Evolutionary conservation across 1,139 yeast genomes (phyloP).

Genomic region (Taiozyma onychis): DNA sequence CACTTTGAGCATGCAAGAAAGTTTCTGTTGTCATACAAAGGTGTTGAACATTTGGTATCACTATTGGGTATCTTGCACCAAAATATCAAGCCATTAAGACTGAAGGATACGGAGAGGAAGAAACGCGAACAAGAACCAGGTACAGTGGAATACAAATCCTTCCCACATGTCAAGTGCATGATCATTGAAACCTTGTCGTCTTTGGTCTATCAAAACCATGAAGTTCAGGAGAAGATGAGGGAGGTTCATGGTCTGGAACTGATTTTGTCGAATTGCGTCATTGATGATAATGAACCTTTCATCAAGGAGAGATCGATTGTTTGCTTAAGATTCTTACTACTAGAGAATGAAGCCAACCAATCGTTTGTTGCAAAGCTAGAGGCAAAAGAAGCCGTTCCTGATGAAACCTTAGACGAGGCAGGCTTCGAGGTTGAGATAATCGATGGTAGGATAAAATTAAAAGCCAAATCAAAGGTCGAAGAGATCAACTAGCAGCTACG

Average conservation of each 20-base stretch:
- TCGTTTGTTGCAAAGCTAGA: slow-evolving; percentile 61
- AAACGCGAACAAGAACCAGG: slow-evolving; percentile 12
- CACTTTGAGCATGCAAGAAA: slow-evolving; percentile 47
- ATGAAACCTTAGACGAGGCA: slow-evolving; percentile 44
- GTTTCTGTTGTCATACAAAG: slow-evolving; percentile 45
- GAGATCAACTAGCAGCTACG: not conserved
- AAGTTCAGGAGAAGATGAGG: slow-evolving; percentile 64
- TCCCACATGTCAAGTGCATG: slow-evolving; percentile 57
- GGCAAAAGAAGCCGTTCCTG: slow-evolving; percentile 46
- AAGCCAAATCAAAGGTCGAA: slow-evolving; percentile 10
- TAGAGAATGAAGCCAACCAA: slow-evolving; percentile 64
- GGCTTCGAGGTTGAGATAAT: slow-evolving; percentile 55
- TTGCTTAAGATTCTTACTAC: slow-evolving; percentile 64
- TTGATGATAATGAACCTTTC: slow-evolving; percentile 85
- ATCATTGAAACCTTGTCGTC: slow-evolving; percentile 57
- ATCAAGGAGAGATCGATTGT: slow-evolving; percentile 81
- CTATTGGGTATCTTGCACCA: slow-evolving; percentile 46
- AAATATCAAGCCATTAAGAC: slow-evolving; percentile 29
- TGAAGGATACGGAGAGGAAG: slow-evolving; percentile 20
- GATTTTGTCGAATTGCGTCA: slow-evolving; percentile 72
- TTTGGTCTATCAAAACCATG: slow-evolving; percentile 44
- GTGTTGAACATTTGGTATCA: slow-evolving; percentile 38
- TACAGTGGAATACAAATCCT: slow-evolving; percentile 30
- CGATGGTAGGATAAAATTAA: slow-evolving; percentile 46
- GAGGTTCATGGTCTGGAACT: slow-evolving; percentile 63